Base-by-base conservation (phyloP, 73 alveolate species). In the Paramecium tetraurelia region DNA sequence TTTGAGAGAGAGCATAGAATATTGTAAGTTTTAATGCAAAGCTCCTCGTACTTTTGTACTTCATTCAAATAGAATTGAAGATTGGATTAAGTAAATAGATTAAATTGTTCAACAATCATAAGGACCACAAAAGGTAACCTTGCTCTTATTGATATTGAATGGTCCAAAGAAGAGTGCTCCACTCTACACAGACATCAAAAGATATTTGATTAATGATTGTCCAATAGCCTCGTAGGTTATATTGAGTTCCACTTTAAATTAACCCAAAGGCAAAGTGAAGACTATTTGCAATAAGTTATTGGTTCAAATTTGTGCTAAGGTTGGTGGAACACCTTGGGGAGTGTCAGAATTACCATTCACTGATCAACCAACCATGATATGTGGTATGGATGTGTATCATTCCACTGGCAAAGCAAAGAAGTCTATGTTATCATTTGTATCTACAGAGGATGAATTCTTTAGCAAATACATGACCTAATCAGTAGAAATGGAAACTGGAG, bases 261-360 rank as follows among this genome's bases (percentile, higher is more conserved):
- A 75, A 41, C 90, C 87, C 3, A 41, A 35, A 35, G 87, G 59
- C 0, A 75, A 75, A 24, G 58, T 80, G 7, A 80, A 48, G 24
- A 80, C 46, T 12, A 33, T 80, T 7, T 80, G 75, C 87, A 86
- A 96, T 59, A 94, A 98, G 84, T 31, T 80, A 20, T 22, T 41
- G 16, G 90, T 31, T 96, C 99, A 22, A 95, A 97, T 59, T 92
- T 95, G 86, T 85, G 99, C 99, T 21, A 98, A 98, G 85, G 92
- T 93, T 22, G 99, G 99, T 48, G 99, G 99, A 43, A 95, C 94
- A 57, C 99, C 99, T 48, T 98, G 99, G 99, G 96, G 98, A 58
- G 96, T 98, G 4, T 96, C 95, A 58, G 95, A 76, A 85, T 86
- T 98, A 44, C 99, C 99, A 46, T 95, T 98, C 40, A 85, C 93